Base-by-base conservation (phyloP, 2,329 filamentous ascomycete genomes). In the Lasiodiplodia citricola region DNA sequence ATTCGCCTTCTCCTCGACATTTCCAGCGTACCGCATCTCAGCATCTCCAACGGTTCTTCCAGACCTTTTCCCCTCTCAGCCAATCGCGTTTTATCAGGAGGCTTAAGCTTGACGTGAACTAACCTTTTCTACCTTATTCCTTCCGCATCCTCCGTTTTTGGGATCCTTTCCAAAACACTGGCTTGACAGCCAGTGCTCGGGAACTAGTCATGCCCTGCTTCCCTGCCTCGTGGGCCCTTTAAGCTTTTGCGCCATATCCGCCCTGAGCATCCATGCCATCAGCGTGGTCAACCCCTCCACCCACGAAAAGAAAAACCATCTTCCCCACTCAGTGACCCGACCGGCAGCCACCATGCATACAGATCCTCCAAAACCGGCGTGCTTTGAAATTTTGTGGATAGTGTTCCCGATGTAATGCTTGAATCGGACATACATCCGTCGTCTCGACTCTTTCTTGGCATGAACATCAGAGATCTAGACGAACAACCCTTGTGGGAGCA, bases 291-390 rank as follows among this genome's bases (percentile, higher is more conserved):
- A 2, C 51, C 51, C 51, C 25, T 54, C 51, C 2, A 13, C 23
- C 11, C 5, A 37, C 14, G 28, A 38, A 31, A 41, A 47, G 38
- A 25, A 23, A 60, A 16, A 8, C 38, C 41, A 23, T 14, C 35
- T 63, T 16, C 11, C 55, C 41, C 23, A 28, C 44, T 23, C 41
- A 38, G 18, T 14, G 23, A 28, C 35, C 58, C 25, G 35, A 28
- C 37, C 11, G 1, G 60, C 47, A 64, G 38, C 11, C 31, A 21
- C n/a, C 44, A 38, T 35, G 60, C 10, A 21, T 38, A 38, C 60
- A 64, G 60, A 47, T 31, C n/a, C 60, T 64, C 52, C 60, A 21
- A 64, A 64, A 64, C 52, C 60, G 60, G 41, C 60, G 47, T 52
- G 47, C 60, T 44, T 41, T 64, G 47, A 64, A 38, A 64, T 21